Evolutionary conservation across 2,329 filamentous ascomycete genomes (phyloP).

Genomic region (Fusarium ramigenum): DNA sequence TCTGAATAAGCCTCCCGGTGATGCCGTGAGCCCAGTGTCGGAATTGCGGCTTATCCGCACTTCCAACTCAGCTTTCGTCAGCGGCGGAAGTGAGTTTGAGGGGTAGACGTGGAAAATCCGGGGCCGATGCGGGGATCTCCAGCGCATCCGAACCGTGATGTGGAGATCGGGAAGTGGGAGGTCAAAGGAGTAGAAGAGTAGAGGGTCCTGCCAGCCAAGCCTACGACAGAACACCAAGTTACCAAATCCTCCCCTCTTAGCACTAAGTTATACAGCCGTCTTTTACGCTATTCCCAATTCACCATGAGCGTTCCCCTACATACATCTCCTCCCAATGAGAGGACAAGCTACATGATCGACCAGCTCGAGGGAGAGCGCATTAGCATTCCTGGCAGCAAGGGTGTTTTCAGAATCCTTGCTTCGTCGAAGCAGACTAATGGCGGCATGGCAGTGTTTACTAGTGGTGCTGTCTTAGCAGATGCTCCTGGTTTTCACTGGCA

Average conservation of each 20-base stretch:
- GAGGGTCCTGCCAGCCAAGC: neutral
- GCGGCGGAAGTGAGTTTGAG: neutral
- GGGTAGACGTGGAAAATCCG: neutral
- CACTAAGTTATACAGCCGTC: no score
- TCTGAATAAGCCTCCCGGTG: neutral
- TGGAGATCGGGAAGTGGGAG: neutral
- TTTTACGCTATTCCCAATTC: neutral
- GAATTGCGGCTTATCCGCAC: neutral
- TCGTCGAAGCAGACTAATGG: slow-evolving; percentile 62
- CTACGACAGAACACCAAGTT: no score
- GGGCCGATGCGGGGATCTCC: neutral
- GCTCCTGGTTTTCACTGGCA: slow-evolving; percentile 66
- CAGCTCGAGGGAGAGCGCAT: slow-evolving; percentile 62
- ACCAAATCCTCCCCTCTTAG: no score
- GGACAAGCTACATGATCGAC: slow-evolving; percentile 56
- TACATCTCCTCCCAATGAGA: slow-evolving; percentile 46
- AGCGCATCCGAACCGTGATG: neutral
- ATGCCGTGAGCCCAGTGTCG: neutral
- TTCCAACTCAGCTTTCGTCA: neutral
- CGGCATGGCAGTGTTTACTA: slow-evolving; percentile 60
- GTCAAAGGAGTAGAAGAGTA: neutral
- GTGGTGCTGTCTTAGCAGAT: slow-evolving; percentile 56
- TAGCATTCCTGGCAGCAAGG: slow-evolving; percentile 62
- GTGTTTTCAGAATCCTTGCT: slow-evolving; percentile 59
- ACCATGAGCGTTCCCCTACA: slow-evolving; percentile 47